Evolutionary conservation across 441 rosid species (phyloP).

Genomic region (Gossypium lobatum): DNA sequence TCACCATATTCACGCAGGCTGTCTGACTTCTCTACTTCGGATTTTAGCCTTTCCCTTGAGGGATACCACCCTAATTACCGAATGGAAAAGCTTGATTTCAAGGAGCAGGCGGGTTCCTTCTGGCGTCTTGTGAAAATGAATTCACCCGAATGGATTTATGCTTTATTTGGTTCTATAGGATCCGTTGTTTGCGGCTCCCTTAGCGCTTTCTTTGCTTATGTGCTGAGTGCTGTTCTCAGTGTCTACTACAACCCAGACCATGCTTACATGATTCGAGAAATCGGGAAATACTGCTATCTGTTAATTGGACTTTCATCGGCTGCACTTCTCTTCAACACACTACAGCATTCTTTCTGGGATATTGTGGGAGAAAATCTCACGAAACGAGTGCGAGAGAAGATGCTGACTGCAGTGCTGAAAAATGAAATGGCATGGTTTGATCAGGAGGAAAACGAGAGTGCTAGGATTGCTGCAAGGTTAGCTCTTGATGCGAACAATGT

Average conservation of each 20-base stretch:
- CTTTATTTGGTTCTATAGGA: constrained; percentile 84
- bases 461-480: constrained; percentile 81
- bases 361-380: constrained; percentile 96
- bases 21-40: constrained; percentile 96
- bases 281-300: constrained; percentile 80
- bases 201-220: constrained; percentile 95
- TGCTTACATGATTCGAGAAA: constrained; percentile 73
- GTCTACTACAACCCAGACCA: constrained; percentile 80
- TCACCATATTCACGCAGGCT: constrained; percentile 95
- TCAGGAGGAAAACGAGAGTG: constrained; percentile 94
- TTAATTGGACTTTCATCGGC: constrained; percentile 91
- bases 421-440: constrained; percentile 99
- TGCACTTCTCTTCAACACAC: constrained; percentile 79
- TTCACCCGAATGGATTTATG: constrained; percentile 96
- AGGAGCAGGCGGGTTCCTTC: constrained; percentile 91
- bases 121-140: constrained; percentile 97
- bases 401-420: constrained; percentile 83
- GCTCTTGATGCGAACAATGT: constrained; percentile 96
- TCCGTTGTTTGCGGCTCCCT: constrained; percentile 89
- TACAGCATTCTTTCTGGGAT: constrained; percentile 97
- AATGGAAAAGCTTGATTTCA: constrained; percentile 77
- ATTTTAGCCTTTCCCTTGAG: constrained; percentile 88
- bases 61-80: constrained; percentile 67
- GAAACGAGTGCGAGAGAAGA: constrained; percentile 91
- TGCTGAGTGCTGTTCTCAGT: constrained; percentile 85